Evolutionary conservation across 768 basidiomycete genomes (phyloP), one percentile per base, ranked within the genome.

Genomic region (Trametes gibbosa): DNA sequence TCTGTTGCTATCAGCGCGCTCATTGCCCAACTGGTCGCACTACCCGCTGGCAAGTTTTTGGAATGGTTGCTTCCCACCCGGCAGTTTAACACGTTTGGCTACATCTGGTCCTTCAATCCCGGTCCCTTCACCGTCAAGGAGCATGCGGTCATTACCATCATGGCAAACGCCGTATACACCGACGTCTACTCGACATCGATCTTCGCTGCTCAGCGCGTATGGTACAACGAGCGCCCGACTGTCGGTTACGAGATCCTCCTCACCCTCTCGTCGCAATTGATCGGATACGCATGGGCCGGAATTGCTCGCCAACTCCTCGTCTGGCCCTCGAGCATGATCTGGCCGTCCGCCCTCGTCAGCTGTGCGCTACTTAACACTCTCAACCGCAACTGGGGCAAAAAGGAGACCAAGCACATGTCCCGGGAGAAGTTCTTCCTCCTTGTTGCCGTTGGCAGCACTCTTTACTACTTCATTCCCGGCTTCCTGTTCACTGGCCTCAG

Each of bases 51-150:
- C 50, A 90, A 84, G 68, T 75, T 76, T 46, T 74, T 93, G 21
- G 90, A 85, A 58, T 81, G 74, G 50, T 68, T 84, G 55, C 82
- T 92, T 24, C 92, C 90, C 2, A 81, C 73, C 5, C 83, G 74
- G 21, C 81, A 75, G 56, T 83, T 89, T 79, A 82, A 76, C 51
- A 85, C 83, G 19, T 87, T 89, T 61, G 87, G 89, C 37, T 85
- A 84, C 73, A 77, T 80, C 21, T 89, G 89, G 86, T 82, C 87
- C 10, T 71, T 92, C 49, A 92, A 88, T 64, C 85, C 86, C 0
- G 93, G 92, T 0, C 91, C 89, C 2, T 95, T 95, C 78, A 87
- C 83, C 62, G 85, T 95, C 79, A 95, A 95, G 78, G 93, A 95
- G 69, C 93, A 95, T 67, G 85, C 90, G 60, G 86, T 84, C 69